Percentiles rank a stretch among this genome's conserved stretches.
phyloP scores from a whole-genome alignment of 257 asterid genomes.

The Nicotiana sylvestris region DNA sequence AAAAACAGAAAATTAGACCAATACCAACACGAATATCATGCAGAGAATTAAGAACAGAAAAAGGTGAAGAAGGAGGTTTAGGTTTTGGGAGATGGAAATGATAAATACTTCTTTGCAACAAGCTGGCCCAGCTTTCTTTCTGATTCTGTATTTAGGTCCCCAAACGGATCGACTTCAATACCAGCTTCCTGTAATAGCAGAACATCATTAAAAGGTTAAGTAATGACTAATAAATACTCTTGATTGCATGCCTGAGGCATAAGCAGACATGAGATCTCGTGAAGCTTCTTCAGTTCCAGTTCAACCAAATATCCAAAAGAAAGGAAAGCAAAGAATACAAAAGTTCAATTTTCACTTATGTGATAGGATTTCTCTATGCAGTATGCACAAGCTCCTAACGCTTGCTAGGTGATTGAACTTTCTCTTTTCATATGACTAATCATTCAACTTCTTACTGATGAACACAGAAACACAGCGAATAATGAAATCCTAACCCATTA shows the following conservation, averaged over 20 bases:
- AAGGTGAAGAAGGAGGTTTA: not conserved
- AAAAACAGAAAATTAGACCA: not conserved
- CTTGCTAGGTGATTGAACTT: not conserved
- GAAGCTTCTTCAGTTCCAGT: not conserved
- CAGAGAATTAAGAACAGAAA: not conserved
- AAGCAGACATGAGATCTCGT: not conserved
- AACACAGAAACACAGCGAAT: not conserved
- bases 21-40: not conserved
- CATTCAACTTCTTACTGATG: not conserved
- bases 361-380: not conserved
- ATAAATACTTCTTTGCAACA: constrained; percentile 64
- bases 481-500: not conserved
- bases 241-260: not conserved
- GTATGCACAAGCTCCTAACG: not conserved
- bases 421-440: not conserved
- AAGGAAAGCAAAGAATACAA: not conserved
- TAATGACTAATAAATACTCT: not conserved
- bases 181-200: constrained; percentile 69
- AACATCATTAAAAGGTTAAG: not conserved
- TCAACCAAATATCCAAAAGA: not conserved
- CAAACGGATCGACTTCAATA: constrained; percentile 74
- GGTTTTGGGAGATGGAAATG: not conserved
- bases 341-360: not conserved
- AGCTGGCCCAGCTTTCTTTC: constrained; percentile 88
- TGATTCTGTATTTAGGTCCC: constrained; percentile 86